These are phyloP conservation scores for Juncus inflexus DNA, from an alignment of 176 grass and related monocot genomes.

Conservation along the genomic window DNA sequence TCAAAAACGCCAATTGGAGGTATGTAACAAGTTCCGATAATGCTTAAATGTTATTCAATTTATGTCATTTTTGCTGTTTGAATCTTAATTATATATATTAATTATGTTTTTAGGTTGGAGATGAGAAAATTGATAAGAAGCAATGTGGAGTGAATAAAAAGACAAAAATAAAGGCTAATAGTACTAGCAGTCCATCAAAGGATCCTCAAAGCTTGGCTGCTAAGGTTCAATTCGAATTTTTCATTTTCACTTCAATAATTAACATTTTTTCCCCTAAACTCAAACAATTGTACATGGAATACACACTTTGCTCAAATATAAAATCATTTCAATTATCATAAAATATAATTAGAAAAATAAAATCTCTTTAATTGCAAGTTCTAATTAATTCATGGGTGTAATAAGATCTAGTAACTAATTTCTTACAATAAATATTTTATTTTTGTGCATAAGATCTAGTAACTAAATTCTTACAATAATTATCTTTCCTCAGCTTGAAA, in stretches of 20 bases:
- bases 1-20: constrained; percentile 6
- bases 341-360: no score
- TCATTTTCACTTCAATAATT: neutral
- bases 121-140: constrained; percentile 10
- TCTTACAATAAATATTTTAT: no score
- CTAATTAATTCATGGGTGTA: no score
- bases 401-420: no score
- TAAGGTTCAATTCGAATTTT: constrained; percentile 10
- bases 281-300: no score
- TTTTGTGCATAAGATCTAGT: no score
- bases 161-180: constrained; percentile 16
- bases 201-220: constrained; percentile 23
- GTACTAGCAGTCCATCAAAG: constrained; percentile 8
- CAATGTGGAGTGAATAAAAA: constrained; percentile 18
- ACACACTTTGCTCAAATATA: no score
- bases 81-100: neutral
- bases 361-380: no score
- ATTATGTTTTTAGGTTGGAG: neutral
- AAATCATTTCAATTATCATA: no score
- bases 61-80: neutral
- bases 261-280: no score
- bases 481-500: neutral
- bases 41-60: constrained; percentile 1
- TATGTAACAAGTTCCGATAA: constrained; percentile 1
- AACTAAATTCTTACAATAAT: no score